Conservation (phyloP, 2,329 filamentous ascomycete genomes). For the Bipolaris victoriae region DNA sequence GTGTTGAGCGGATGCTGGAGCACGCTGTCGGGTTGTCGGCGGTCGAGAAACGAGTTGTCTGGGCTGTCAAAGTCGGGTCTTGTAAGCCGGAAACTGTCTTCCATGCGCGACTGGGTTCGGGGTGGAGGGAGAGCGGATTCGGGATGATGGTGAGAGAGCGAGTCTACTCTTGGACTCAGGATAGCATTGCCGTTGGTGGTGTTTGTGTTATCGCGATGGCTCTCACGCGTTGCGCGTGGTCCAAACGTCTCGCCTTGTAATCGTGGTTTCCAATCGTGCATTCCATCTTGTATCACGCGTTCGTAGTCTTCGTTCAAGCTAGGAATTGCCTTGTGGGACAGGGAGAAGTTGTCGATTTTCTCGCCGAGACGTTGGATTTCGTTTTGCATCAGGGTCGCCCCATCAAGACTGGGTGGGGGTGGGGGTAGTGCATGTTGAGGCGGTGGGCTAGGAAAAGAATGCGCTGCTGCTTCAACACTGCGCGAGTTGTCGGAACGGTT, state of each 20-base stretch:
- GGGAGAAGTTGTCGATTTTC: constrained; percentile 41
- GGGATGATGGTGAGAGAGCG: constrained; percentile 7
- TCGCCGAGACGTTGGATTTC: constrained; percentile 41
- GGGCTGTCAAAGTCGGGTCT: constrained; percentile 8
- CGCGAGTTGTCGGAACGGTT: neutral
- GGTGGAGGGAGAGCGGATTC: neutral
- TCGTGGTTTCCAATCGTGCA: constrained; percentile 23
- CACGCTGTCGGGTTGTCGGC: constrained; percentile 1
- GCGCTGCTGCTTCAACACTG: constrained; percentile 2
- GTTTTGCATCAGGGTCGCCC: constrained; percentile 31
- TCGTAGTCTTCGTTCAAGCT: constrained; percentile 26
- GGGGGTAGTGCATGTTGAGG: constrained; percentile 19
- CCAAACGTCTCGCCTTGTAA: constrained; percentile 14
- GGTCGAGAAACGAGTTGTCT: neutral
- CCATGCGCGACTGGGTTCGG: constrained; percentile 7
- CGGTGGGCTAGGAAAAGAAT: constrained; percentile 11
- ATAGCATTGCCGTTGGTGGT: neutral
- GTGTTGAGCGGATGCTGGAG: constrained; percentile 4
- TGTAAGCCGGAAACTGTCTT: constrained; percentile 9
- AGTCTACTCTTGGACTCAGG: constrained; percentile 10
- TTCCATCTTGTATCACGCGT: constrained; percentile 36
- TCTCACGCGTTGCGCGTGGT: neutral
- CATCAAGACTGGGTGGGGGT: constrained; percentile 23
- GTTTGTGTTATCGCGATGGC: neutral
- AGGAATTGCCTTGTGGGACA: constrained; percentile 16